Conservation (phyloP, 1,284 basidiomycete genomes). For the Ceratobasidium sp. region DNA sequence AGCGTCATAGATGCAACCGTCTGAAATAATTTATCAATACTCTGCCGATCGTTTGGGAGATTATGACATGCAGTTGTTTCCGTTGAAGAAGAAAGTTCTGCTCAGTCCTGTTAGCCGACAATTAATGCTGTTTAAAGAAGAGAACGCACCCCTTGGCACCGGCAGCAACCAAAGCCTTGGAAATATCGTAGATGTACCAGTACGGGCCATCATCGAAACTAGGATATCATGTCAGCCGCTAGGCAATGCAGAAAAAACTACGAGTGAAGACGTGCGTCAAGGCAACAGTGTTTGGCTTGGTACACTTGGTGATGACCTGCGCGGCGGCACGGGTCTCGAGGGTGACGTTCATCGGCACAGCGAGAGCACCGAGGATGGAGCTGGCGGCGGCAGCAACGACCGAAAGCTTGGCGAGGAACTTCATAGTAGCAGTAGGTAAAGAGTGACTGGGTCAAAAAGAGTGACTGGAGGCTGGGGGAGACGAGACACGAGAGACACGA, state of each 20-base stretch:
- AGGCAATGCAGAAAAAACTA: not conserved
- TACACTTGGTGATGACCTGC: slow-evolving; percentile 28
- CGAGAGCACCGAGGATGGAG: slow-evolving; percentile 21
- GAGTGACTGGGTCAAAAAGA: slow-evolving; percentile 28
- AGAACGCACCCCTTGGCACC: slow-evolving; percentile 40
- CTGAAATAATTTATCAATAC: not conserved
- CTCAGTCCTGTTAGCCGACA: slow-evolving; percentile 6
- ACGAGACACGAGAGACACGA: slow-evolving; percentile 4
- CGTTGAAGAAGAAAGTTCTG: slow-evolving; percentile 34
- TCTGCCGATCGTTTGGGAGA: not conserved
- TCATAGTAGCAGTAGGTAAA: slow-evolving; percentile 21
- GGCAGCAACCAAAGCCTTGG: slow-evolving; percentile 36
- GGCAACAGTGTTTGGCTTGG: slow-evolving; percentile 17
- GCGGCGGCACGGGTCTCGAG: slow-evolving; percentile 15
- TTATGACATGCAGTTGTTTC: slow-evolving; percentile 19
- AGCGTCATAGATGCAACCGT: slow-evolving; percentile 40
- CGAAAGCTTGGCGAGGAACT: slow-evolving; percentile 34
- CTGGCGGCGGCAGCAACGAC: slow-evolving; percentile 13
- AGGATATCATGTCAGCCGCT: not conserved
- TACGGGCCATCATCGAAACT: slow-evolving; percentile 43
- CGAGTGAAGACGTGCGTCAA: not conserved
- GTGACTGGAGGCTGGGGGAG: slow-evolving; percentile 10
- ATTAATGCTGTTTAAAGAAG: slow-evolving; percentile 14
- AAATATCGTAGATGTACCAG: slow-evolving; percentile 43
- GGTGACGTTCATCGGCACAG: slow-evolving; percentile 2